A percentile compares a stretch with the other conserved stretches of the same genome.
Evolutionary conservation across 2,329 filamentous ascomycete species (phyloP).

Genomic region (Elsinoe perseae): DNA sequence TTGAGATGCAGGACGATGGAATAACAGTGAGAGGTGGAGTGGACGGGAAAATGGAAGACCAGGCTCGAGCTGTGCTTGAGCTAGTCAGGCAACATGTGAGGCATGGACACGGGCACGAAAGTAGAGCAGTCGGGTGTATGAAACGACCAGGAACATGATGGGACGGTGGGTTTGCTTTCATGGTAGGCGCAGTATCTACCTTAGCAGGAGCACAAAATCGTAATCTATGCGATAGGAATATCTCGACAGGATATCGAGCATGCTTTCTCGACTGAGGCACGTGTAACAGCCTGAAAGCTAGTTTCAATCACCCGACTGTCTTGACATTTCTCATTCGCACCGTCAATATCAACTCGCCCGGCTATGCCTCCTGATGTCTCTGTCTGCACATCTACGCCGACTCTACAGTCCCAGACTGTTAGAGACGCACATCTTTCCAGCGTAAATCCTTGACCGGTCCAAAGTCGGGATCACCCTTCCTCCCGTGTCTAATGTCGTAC

Average conservation of each 20-base stretch:
- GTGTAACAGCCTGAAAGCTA: too few species aligned
- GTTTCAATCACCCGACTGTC: too few species aligned
- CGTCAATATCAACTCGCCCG: too few species aligned
- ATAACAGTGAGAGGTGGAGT: too few species aligned
- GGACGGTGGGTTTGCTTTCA: neutral
- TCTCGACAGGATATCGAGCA: too few species aligned
- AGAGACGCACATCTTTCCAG: too few species aligned
- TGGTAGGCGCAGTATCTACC: neutral
- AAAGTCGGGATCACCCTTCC: neutral
- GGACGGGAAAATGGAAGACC: neutral
- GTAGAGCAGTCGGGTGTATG: neutral
- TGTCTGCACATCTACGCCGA: too few species aligned
- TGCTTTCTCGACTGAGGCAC: too few species aligned
- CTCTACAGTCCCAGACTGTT: too few species aligned
- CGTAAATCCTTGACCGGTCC: too few species aligned
- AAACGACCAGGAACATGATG: neutral
- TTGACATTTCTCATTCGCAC: too few species aligned
- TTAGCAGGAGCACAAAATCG: constrained; percentile 3
- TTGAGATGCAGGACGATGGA: neutral
- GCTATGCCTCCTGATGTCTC: too few species aligned
- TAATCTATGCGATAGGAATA: constrained; percentile 3
- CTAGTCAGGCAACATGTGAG: neutral
- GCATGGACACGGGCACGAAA: neutral
- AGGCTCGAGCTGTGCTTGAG: neutral
- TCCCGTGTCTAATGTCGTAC: neutral